Base-by-base conservation (phyloP, 2,329 filamentous ascomycete genomes). In the Aspergillus floridensis region DNA sequence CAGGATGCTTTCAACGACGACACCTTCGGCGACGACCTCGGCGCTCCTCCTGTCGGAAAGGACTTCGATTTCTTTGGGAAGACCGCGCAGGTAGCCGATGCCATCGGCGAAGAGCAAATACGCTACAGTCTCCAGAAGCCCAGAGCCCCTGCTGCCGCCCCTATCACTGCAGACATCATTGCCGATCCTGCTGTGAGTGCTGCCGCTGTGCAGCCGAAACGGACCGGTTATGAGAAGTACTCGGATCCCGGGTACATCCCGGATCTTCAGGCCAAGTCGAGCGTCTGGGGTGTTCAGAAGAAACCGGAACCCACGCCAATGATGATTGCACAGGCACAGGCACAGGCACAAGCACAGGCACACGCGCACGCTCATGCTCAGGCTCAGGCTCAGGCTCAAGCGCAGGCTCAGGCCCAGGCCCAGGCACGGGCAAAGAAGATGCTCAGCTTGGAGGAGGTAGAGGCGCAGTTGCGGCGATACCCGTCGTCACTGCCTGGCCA, bases 51-150 rank as follows among this genome's bases (percentile, higher is more conserved):
- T 11, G 86, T 95, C 60, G 93, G 93, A 72, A 96, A 91, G 74
- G 93, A 99, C 76, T 98, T 98, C 70, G 95, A 99, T 76, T 99
- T 98, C 78, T 96, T 96, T 65, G 93, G 93, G 46, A 88, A 91
- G 71, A 99, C 95, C 6, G 93, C 93, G 59, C 87, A 93, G 76
- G 90, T 96, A 46, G 84, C 92, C 21, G 84, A 88, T 77, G 92
- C 89, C 38, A 90, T 99, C 67, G 90, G 92, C 65, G 92, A 98
- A 76, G 95, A 98, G 78, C 91, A 96, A 72, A 81, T 92, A 70
- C 88, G 92, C 59, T 97, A 88, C 76, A 86, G 85, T 68, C 88
- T 92, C 56, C 88, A 93, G 65, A 84, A 89, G 65, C 88, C 89
- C 14, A 76, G 82, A 19, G 71, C 74, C 31, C 64, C 71, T 16